Percentiles rank a stretch among this genome's conserved stretches.
Evolutionary conservation across 805 yeast species (phyloP).

Genomic region (Kodamaea jinghongensis): DNA sequence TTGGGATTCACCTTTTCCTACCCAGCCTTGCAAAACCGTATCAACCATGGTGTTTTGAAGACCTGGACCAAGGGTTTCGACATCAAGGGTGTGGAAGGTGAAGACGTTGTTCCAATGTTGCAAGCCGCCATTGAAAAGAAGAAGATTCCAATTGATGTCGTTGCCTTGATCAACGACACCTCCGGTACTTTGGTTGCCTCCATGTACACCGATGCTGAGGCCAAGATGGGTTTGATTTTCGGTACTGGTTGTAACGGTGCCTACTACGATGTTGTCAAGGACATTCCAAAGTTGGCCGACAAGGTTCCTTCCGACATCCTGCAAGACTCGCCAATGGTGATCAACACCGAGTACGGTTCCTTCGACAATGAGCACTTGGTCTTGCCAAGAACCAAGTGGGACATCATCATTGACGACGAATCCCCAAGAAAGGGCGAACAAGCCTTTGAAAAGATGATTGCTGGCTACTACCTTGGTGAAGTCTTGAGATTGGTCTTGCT

Average conservation of each 20-base stretch:
- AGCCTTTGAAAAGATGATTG: slow-evolving; percentile 93
- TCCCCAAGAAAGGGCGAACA: slow-evolving; percentile 98
- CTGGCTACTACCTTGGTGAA: slow-evolving; percentile 96
- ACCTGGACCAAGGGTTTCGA: slow-evolving; percentile 99
- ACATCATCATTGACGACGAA: slow-evolving; percentile 71
- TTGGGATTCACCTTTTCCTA: slow-evolving; percentile 94
- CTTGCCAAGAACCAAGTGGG: slow-evolving; percentile 89
- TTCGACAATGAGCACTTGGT: slow-evolving; percentile 85
- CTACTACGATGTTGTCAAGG: slow-evolving; percentile 72
- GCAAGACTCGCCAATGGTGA: slow-evolving; percentile 77
- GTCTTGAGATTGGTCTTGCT: slow-evolving; percentile 74
- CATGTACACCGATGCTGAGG: slow-evolving; percentile 81
- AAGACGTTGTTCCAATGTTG: slow-evolving; percentile 89
- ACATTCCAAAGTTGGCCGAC: slow-evolving; percentile 81
- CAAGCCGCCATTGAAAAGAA: slow-evolving; percentile 66
- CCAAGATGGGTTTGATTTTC: slow-evolving; percentile 92
- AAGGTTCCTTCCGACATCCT: slow-evolving; percentile 61
- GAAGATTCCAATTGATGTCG: slow-evolving; percentile 76
- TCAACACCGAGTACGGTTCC: slow-evolving; percentile 98
- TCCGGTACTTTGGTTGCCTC: slow-evolving; percentile 97
- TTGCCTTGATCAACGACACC: slow-evolving; percentile 93
- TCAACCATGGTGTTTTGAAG: slow-evolving; percentile 84
- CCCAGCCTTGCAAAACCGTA: slow-evolving; percentile 81
- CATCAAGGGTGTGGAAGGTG: slow-evolving; percentile 88
- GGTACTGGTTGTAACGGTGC: slow-evolving; percentile 99